phyloP scores from a whole-genome alignment of 179 eudicot genomes.

The Corrigiola litoralis region DNA sequence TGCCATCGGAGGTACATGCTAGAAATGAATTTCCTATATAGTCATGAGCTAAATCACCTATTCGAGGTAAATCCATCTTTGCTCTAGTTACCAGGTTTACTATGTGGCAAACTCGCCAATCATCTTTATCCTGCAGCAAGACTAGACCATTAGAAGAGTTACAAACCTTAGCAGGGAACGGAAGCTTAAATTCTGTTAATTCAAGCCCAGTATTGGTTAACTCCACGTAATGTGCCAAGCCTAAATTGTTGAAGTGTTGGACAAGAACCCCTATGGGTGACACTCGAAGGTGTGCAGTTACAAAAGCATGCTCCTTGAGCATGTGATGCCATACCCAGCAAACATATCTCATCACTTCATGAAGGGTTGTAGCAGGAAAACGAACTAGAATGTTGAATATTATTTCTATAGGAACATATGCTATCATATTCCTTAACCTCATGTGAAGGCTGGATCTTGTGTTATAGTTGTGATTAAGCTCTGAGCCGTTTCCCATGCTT shows the following conservation, averaged over 20 bases:
- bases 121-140: background rate
- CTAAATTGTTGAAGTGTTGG: background rate
- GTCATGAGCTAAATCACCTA: background rate
- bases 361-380: background rate
- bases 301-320: background rate
- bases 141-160: background rate
- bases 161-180: background rate
- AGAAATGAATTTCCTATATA: no score
- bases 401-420: background rate
- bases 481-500: no score
- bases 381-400: conserved; percentile 4
- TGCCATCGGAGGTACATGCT: no score
- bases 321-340: conserved; percentile 3
- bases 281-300: background rate
- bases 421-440: background rate
- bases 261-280: background rate
- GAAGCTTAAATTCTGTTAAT: background rate
- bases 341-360: background rate
- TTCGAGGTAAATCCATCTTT: background rate
- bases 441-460: no score
- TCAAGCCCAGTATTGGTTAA: background rate
- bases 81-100: background rate
- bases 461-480: no score
- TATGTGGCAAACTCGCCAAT: background rate
- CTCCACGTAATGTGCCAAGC: background rate